Evolutionary conservation across 2,329 filamentous ascomycete genomes (phyloP), one percentile per base, ranked within the genome.

Genomic region (Neofusicoccum umdonicola): DNA sequence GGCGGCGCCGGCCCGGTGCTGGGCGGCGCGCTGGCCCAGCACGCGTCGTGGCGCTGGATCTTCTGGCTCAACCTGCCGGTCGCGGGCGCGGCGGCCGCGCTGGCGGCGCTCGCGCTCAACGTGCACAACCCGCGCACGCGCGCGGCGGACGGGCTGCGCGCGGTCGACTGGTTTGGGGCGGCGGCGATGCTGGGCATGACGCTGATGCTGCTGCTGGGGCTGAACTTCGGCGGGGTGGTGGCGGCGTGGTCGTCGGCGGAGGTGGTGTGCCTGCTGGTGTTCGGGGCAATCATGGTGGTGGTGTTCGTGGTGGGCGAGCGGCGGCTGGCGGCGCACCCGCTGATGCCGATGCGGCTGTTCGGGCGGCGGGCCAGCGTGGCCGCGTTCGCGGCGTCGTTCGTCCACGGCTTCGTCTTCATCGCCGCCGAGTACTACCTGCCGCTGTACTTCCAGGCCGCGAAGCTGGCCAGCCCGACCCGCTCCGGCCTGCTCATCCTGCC

Each of bases 391-490:
- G 79, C 84, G 1, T 75, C 75, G 3, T 82, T 82, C 69, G 75
- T 77, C 15, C 82, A 22, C 22, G 22, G 22, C 13, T 82, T 41
- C 12, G 17, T 51, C 39, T 90, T 89, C 74, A 88, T 90, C 45
- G 85, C 83, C 0, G 82, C 82, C 1, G 85, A 87, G 57, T 93
- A 91, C 75, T 93, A 90, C 70, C 79, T 92, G 31, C 90, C 90
- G 0, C 81, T 92, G 0, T 93, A 89, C 76, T 88, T 91, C 62
- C 90, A 93, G 72, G 84, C 87, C 2, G 89, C 88, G 0, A 82
- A 88, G 2, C 82, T 83, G 58, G 85, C 85, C 1, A 82, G 82
- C 0, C 87, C 88, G 0, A 77, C 90, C 39, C 79, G 80, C n/a
- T 90, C 87, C 0, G 83, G 82, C 69, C 69, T 89, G 0, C 69